Conservation (phyloP, 177 flowering plant genomes). For the Vitis hybrid region DNA sequence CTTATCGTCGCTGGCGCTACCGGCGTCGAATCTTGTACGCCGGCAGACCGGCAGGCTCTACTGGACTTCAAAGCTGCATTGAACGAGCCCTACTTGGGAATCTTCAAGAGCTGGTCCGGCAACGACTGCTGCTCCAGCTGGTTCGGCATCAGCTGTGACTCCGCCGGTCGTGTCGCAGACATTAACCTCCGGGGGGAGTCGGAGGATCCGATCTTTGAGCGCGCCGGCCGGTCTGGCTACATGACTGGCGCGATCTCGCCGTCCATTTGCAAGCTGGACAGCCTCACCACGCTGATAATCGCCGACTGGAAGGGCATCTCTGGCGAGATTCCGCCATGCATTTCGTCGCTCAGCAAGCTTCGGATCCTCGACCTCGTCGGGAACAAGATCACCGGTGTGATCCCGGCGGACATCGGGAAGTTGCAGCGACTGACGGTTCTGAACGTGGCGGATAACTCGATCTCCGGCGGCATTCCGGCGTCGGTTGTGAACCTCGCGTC, state of each 20-base stretch:
- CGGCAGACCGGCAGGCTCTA: slow-evolving; percentile 64
- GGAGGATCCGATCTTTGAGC: slow-evolving; percentile 64
- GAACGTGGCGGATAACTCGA: slow-evolving; percentile 71
- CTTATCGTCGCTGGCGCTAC: slow-evolving; percentile 20
- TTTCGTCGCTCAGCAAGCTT: slow-evolving; percentile 52
- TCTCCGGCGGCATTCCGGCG: slow-evolving; percentile 65
- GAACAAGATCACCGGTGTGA: slow-evolving; percentile 59
- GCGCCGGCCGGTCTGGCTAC: slow-evolving; percentile 63
- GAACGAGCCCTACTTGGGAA: slow-evolving; percentile 67
- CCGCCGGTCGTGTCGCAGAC: slow-evolving; percentile 65
- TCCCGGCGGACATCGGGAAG: slow-evolving; percentile 63
- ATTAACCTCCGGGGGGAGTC: slow-evolving; percentile 84
- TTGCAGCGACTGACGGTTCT: slow-evolving; percentile 51
- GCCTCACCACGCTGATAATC: slow-evolving; percentile 52
- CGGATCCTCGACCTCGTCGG: slow-evolving; percentile 72
- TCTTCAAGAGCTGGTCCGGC: slow-evolving; percentile 79
- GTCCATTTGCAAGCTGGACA: slow-evolving; percentile 55
- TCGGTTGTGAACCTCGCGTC: slow-evolving; percentile 41
- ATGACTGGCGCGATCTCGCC: slow-evolving; percentile 86
- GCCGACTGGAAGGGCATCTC: slow-evolving; percentile 93
- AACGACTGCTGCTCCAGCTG: slow-evolving; percentile 64
- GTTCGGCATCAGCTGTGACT: slow-evolving; percentile 87
- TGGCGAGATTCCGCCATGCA: slow-evolving; percentile 70
- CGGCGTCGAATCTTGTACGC: slow-evolving; percentile 45
- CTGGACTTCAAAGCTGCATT: slow-evolving; percentile 55